These are phyloP conservation scores for Lathyrus oleraceus DNA, from an alignment of 306 rosid species.

Conservation along the genomic window DNA sequence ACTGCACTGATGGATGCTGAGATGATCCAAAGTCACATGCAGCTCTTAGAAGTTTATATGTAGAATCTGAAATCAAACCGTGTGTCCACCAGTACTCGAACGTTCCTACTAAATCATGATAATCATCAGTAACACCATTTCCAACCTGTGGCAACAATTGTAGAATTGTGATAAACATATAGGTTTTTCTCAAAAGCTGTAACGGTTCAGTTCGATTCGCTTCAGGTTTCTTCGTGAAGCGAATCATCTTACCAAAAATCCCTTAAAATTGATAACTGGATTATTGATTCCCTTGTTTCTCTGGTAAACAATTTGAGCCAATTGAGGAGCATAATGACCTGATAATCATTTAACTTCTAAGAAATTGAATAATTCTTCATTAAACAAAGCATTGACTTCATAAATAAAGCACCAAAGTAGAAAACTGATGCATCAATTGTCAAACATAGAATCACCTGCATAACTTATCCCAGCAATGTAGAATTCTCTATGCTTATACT, in stretches of 20 bases:
- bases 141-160: constrained; percentile 69
- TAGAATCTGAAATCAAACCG: constrained; percentile 91
- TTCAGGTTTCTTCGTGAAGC: not conserved
- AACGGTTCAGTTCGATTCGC: too few species aligned
- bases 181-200: not conserved
- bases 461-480: constrained; percentile 97
- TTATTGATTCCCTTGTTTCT: constrained; percentile 69
- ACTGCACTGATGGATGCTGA: constrained; percentile 71
- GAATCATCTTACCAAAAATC: constrained; percentile 73
- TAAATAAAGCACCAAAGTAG: not conserved
- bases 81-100: constrained; percentile 98
- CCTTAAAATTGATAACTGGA: constrained; percentile 82
- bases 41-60: constrained; percentile 55
- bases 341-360: constrained; percentile 4
- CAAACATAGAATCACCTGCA: constrained; percentile 62
- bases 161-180: not conserved
- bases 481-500: constrained; percentile 85
- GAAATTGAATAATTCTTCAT: constrained; percentile 24
- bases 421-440: not conserved
- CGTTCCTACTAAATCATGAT: constrained; percentile 80
- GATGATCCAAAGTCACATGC: constrained; percentile 71
- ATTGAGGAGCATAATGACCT: constrained; percentile 97
- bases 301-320: constrained; percentile 71
- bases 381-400: not conserved
- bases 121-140: constrained; percentile 92